Conservation (phyloP, 2,329 filamentous ascomycete species). For the Endoconidiophora polonica region DNA sequence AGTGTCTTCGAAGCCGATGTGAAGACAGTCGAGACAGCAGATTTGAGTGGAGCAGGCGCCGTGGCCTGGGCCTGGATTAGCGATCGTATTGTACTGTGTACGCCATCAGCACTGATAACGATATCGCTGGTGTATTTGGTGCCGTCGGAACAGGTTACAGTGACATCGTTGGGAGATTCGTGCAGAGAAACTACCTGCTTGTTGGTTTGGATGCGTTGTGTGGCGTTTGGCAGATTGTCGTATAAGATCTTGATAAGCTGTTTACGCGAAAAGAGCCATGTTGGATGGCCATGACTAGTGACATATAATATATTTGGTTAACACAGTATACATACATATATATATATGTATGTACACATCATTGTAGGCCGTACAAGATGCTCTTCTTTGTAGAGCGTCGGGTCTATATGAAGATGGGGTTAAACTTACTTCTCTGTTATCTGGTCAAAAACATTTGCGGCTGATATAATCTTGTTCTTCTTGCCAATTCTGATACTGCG, state of each 20-base stretch:
- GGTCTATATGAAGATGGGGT: not conserved
- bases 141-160: slow-evolving; percentile 21
- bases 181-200: slow-evolving; percentile 14
- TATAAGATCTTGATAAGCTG: slow-evolving; percentile 15
- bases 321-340: no score
- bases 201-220: slow-evolving; percentile 13
- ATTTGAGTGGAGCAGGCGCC: not conserved
- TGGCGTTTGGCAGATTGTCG: slow-evolving; percentile 13
- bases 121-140: slow-evolving; percentile 21
- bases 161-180: slow-evolving; percentile 15
- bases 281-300: slow-evolving; percentile 16
- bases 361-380: no score
- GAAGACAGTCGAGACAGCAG: no score
- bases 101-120: slow-evolving; percentile 27
- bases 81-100: slow-evolving; percentile 21
- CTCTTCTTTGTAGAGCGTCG: no score
- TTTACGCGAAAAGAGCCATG: slow-evolving; percentile 16
- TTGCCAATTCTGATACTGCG: not conserved
- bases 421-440: slow-evolving; percentile 4
- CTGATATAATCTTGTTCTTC: not conserved
- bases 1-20: not conserved
- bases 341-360: no score
- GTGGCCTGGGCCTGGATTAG: not conserved
- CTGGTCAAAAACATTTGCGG: not conserved
- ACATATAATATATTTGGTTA: not conserved